These are phyloP conservation scores for Candida dajiaensis DNA, from an alignment of 805 yeast genomes.

Conservation along the genomic window DNA sequence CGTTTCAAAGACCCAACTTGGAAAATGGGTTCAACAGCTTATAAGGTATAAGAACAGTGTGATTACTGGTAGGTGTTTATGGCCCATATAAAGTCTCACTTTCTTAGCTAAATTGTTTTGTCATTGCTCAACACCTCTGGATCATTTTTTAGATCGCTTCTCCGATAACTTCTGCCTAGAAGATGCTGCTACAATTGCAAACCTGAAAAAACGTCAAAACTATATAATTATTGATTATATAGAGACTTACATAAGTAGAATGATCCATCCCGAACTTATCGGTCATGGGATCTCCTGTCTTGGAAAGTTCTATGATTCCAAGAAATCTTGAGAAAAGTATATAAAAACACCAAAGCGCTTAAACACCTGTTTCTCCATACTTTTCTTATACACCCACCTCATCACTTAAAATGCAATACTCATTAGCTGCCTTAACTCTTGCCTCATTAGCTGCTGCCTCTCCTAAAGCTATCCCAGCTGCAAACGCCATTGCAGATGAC, in stretches of 20 bases:
- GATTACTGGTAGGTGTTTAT: no score
- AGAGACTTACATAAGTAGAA: no score
- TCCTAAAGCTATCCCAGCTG: conserved; percentile 19
- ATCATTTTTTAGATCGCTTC: background rate
- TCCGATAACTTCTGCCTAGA: background rate
- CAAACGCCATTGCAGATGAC: conserved; percentile 11
- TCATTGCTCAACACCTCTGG: no score
- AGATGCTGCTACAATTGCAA: background rate
- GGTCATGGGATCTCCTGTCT: background rate
- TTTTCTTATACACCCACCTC: background rate
- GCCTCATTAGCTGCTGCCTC: conserved; percentile 16
- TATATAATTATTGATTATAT: no score
- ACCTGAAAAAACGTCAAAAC: background rate
- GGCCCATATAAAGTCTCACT: no score
- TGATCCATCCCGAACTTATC: background rate
- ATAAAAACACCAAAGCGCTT: background rate
- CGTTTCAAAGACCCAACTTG: no score
- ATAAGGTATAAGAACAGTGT: no score
- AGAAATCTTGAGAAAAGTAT: background rate
- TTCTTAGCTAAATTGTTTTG: no score
- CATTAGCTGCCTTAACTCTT: conserved; percentile 11
- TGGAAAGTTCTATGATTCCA: background rate
- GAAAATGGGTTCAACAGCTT: no score
- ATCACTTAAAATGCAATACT: conserved; percentile 6
- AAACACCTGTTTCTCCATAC: background rate